Base-by-base conservation (phyloP, 805 yeast genomes). In the Torulaspora quercuum region DNA sequence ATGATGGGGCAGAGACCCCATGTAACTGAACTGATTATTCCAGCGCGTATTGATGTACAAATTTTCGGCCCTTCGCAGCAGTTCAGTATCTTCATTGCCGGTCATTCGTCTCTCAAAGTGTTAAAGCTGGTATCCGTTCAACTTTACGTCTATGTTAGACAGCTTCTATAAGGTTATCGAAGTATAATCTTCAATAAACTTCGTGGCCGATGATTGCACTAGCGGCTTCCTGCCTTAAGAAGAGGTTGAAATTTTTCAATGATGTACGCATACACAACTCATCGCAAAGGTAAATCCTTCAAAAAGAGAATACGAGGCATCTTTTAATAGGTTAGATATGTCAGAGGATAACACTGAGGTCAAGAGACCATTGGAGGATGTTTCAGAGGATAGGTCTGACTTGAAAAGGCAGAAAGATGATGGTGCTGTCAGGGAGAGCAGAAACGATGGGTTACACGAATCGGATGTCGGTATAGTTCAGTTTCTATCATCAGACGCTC, bases 381-480 rank as follows among this genome's bases (percentile, higher is more conserved):
- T 33, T 13, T 24, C 37, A 17, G 45, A 26, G 3, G 20, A 31
- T 8, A 44, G 34, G 7, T 36, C 41, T 3, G 53, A 48, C 4
- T 22, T 29, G 9, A 55, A 58, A 42, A 53, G 46, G 29, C 36
- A 40, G 3, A 53, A 49, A 29, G 20, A 38, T 25, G 46, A 43
- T 14, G 21, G 35, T 3, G 22, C 33, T 4, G 18, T 11, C 4
- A 25, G 27, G 13, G 31, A 19, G 14, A n/a, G 12, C 11, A 32
- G 21, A 6, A 48, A 41, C 17, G 38, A 37, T 24, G 80, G 82
- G 7, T 72, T 82, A 31, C 72, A 70, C 35, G 96, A 89, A 55
- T 23, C 46, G 2, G 94, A 88, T 57, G 98, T 92, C 7, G 98
- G 98, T 5, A 90, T 92, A 46, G 78, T 86, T 1, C 75, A 76